Base-by-base conservation (phyloP, 495 filamentous ascomycete genomes). In the Immersiella caudata region DNA sequence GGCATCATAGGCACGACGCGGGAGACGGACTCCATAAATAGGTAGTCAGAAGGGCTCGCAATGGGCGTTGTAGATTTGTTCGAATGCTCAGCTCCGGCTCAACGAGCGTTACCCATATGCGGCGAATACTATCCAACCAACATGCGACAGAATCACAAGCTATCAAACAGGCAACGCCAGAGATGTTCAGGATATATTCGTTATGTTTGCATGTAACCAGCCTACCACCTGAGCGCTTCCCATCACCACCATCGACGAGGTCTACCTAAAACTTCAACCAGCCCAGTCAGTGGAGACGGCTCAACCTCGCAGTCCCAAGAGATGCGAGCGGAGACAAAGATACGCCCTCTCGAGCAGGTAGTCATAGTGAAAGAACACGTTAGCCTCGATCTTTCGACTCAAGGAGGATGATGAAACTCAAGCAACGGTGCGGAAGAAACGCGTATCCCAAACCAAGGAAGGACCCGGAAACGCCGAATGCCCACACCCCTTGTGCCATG, bases 311-410 rank as follows among this genome's bases (percentile, higher is more conserved):
- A 33, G 29, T 46, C 16, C 40, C 16, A 18, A 46, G 33, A 12
- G 2, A 46, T 12, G 52, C 20, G 22, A 12, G 7, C 16, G 49
- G 49, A 46, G 40, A 12, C 2, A 46, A 12, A 46, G 9, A 5
- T 12, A 46, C 40, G 16, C 40, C 40, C 40, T 46, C 40, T 59
- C 57, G 57, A 25, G 26, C 26, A 59, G 27, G 57, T 33, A 59
- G 27, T 61, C 20, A 68, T 46, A 12, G 35, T 14, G n/a, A 49
- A 62, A 60, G 50, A 57, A 62, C 66, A 71, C 49, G 70, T 71
- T 71, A 71, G 70, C 70, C 67, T 65, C 64, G 55, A 46, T 68
- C 58, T 67, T 25, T 40, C 21, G 25, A 52, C 9, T 60, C 27
- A 25, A 64, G 27, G 60, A 18, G 40, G 21, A 27, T 40, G 26